Base-by-base conservation (phyloP, 2,329 filamentous ascomycete genomes). In the Fusarium proliferatum region DNA sequence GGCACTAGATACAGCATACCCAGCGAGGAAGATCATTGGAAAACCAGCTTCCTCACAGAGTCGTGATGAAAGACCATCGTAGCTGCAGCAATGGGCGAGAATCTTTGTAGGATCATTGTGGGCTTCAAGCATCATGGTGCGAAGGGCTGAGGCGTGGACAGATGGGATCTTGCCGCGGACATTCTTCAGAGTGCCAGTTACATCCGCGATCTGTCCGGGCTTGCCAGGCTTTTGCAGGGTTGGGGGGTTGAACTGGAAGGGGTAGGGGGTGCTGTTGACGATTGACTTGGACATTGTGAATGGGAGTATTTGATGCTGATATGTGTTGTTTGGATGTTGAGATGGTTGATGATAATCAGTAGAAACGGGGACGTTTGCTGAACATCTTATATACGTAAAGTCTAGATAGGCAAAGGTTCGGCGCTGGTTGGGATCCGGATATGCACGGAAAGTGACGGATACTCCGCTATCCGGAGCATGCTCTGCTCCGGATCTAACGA, bases 31-130 rank as follows among this genome's bases (percentile, higher is more conserved):
- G 9, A 86, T 69, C 68, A 86, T 80, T 0, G 84, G 85, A 49
- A 86, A 86, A 0, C 85, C 85, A 8, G 85, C 83, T 67, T 86
- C 84, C 63, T 86, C 82, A 6, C 83, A 80, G 0, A 87, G 77
- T 1, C 84, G 81, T 1, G 85, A 85, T 8, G 80, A 82, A 2
- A 86, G 78, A 1, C 80, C 84, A 51, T 86, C 84, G 46, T 86
- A 85, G 39, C 78, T 81, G 71, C 84, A 86, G 33, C 76, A 76
- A 38, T 83, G 81, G 2, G 85, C 84, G 8, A 86, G 65, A 43
- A 86, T 86, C 69, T 86, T 86, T 10, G 74, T 76, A 1, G 82
- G 81, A 62, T 86, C 83, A 6, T 74, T 64, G 55, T 82, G 79
- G 1, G 84, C 81, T 57, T 86, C 83, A 5, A 82, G 73, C 79